Evolutionary conservation across 2,329 filamentous ascomycete genomes (phyloP), one percentile per base, ranked within the genome.

Genomic region (Trichoderma arundinaceum): DNA sequence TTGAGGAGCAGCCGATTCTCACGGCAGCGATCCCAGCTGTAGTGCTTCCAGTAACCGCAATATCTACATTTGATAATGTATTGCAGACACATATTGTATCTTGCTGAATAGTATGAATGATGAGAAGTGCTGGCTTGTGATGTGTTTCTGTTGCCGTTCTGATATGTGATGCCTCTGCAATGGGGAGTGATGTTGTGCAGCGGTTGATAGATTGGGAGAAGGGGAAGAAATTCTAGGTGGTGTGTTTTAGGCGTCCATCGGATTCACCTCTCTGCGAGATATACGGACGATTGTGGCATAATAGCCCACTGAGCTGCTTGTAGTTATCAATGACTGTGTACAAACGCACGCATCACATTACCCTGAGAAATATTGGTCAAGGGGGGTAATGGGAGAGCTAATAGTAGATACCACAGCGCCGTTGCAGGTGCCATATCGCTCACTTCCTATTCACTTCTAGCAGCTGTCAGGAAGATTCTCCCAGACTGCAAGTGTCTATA

Each of bases 101-200:
- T 44, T 13, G 12, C n/a, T 43, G 5, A 39, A 12, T 6, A 15
- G 44, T 70, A 63, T 39, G 63, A 8, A 68, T 61, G 9, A 65
- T 17, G 43, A 71, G 71, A 0, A 69, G 64, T 17, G 52, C 54
- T 19, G 32, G 32, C 1, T 69, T 68, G 38, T 73, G 70, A 13
- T 70, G 70, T 33, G 72, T 73, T n/a, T 17, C 9, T 17, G 51
- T 9, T 38, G 9, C 46, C 7, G 4, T 35, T 38, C 32, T 51
- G 44, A 19, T 39, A 28, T 48, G 7, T 4, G 28, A n/a, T 59
- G 41, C 17, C 39, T 38, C n/a, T 13, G 39, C n/a, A 33, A 15
- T 7, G 8, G 0, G n/a, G n/a, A 15, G 17, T 52, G 39, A 22
- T 22, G 22, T 15, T 52, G n/a, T 44, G 48, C 38, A 22, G 58